Evolutionary conservation across 192 early-diverging fungal species (phyloP), one percentile per base, ranked within the genome.

Genomic region (Podila minutissima): DNA sequence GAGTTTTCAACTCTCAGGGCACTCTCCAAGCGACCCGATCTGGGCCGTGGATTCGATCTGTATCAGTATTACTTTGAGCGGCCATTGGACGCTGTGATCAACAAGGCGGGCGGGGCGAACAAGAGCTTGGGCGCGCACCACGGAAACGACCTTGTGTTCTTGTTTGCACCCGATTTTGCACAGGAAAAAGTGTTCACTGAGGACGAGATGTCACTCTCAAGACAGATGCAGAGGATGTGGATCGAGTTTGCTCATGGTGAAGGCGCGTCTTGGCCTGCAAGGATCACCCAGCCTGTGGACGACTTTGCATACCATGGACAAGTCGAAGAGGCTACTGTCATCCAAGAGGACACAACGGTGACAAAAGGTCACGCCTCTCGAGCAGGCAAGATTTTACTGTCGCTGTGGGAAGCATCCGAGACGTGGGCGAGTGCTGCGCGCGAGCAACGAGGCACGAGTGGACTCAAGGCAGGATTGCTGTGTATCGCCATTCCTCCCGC

Each of bases 61-160:
- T 64, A 62, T 22, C 69, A 67, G 49, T 79, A 64, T 20, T 64
- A 72, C 57, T 79, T 79, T 48, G 75, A 79, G 29, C 69, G 70
- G 19, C 51, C 59, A 6, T 67, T 72, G 17, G 60, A 57, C 1
- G 60, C 60, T 3, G 32, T 79, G 5, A 69, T 71, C 26, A 46
- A 59, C 2, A 62, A 48, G 38, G 51, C 4, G 17, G 53, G 53
- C 24, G 59, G 31, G 1, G 28, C 13, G 10, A 31, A 61, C 13
- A 26, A 20, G 9, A 57, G 37, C 9, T 49, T 29, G 41, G 70
- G 70, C 7, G 75, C 75, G 6, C 70, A 79, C 67, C 75, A 79
- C 38, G 75, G 70, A 2, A 50, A 67, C 5, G 75, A 79, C n/a
- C 29, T 79, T 29, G 65, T 64, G n/a, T 79, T 28, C 31, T 19